Conservation (phyloP, 371 early-diverging fungal species). For the Syncephalastrum sp. region DNA sequence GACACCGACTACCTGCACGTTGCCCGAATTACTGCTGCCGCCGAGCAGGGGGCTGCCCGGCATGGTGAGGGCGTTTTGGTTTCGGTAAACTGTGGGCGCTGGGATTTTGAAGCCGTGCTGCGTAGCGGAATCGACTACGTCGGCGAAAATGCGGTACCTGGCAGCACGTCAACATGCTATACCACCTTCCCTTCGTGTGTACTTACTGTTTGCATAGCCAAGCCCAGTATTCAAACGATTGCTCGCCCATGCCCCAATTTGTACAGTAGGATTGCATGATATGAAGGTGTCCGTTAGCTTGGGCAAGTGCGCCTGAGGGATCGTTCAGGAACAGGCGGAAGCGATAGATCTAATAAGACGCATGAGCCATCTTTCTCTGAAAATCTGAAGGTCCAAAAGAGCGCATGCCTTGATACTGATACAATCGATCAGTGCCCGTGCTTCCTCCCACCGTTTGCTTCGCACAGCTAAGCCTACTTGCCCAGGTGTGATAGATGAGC, state of each 20-base stretch:
- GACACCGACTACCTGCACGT: slow-evolving; percentile 18
- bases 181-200: too few relatives aligned
- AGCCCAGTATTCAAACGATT: slow-evolving; percentile 82
- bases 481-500: slow-evolving; percentile 44
- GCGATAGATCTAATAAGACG: slow-evolving; percentile 60
- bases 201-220: slow-evolving; percentile 77
- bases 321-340: slow-evolving; percentile 67
- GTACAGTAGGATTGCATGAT: slow-evolving; percentile 58
- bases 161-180: background rate
- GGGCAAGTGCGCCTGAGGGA: slow-evolving; percentile 65
- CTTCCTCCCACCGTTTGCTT: slow-evolving; percentile 65
- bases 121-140: slow-evolving; percentile 69
- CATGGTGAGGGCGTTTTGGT: slow-evolving; percentile 9
- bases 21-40: background rate
- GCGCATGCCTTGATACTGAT: slow-evolving; percentile 63
- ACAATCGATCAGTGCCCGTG: slow-evolving; percentile 63
- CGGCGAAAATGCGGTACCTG: slow-evolving; percentile 74
- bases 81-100: slow-evolving; percentile 44
- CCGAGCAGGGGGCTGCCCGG: slow-evolving; percentile 26
- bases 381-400: too few relatives aligned
- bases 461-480: slow-evolving; percentile 43
- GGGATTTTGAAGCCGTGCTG: slow-evolving; percentile 71
- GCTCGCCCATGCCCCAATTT: slow-evolving; percentile 57
- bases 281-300: slow-evolving; percentile 69
- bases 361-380: background rate